Evolutionary conservation across 1,284 basidiomycete species (phyloP), one percentile per base, ranked within the genome.

Genomic region (Tylopilus orsonianus): DNA sequence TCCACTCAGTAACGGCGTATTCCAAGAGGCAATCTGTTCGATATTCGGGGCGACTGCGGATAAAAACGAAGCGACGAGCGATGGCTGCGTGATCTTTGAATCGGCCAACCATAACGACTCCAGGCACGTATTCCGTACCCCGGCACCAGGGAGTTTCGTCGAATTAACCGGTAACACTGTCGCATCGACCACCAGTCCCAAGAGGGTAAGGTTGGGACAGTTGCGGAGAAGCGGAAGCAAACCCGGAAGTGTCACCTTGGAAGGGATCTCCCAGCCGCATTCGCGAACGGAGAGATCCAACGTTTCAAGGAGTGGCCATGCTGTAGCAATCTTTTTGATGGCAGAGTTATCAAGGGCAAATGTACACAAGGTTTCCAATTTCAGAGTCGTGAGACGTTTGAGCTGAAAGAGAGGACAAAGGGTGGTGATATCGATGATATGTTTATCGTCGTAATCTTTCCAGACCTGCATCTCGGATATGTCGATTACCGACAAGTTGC

Each of bases 401-500:
- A 62, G 54, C 6, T 46, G 49, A 33, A 62, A 60, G n/a, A 62
- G 57, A 4, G 61, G 63, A 6, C 54, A 61, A 5, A 62, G 54
- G 20, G 24, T 42, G 34, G 52, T 7, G 18, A 64, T 53, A 9
- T 62, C 52, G 6, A 66, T 64, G 46, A 65, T 58, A 22, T 61
- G 61, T 27, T 65, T 65, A 36, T 65, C 56, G 42, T 64, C 61
- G 1, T 64, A 65, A 44, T 61, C 60, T 16, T 52, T 49, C 51
- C 61, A 64, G 40, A 65, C 55, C 29, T 60, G 59, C 61, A 62
- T 65, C 33, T 64, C 63, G 26, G 59, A 64, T 6, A 62, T 64
- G 24, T 62, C 63, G 43, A 62, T 57, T 14, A 47, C 39, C 14
- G 60, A 64, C 5, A 65, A 2, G 19, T 64, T 57, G 16, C 23